Base-by-base conservation (phyloP, 2,329 filamentous ascomycete species). In the Neodidymelliopsis sp. region DNA sequence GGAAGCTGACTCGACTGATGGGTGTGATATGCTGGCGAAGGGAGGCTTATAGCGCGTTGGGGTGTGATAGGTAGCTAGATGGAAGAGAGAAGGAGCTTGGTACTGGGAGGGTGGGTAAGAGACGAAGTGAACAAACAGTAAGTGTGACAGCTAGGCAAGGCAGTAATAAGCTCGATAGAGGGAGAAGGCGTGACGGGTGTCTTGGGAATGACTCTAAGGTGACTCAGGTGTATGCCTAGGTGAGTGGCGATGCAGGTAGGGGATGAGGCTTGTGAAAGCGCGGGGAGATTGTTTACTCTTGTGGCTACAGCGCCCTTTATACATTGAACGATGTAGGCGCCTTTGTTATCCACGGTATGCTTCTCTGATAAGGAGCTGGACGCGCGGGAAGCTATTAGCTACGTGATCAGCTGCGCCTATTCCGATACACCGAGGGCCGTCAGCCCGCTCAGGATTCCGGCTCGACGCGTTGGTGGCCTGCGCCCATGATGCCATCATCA, bases 151-250 rank as follows among this genome's bases (percentile, higher is more conserved):
- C 53, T 56, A 49, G 36, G 49, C 57, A 49, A 60, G 59, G 59
- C 51, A 65, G 56, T 65, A 65, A 67, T 63, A 69, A 56, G 56
- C 39, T 47, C 42, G 53, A 43, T 40, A 51, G 29, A 39, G 48
- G 49, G 49, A 57, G 59, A 57, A 66, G 65, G 68, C 45, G 60
- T 60, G 63, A 65, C 62, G 62, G 60, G 29, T 50, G 67, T 66
- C 62, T 64, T 60, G 58, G 55, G 48, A 51, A 64, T 71, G 68
- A 71, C 68, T 71, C 62, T 52, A 49, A 50, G 56, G 65, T 71
- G 67, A 70, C 62, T 71, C 66, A 71, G 61, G 58, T 43, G 42
- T 49, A 45, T 33, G 52, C 34, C 37, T 38, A 45, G 54, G 52
- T 57, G 54, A 55, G 66, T 65, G 63, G 63, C 66, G 65, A 67